Percentiles rank a stretch among this genome's conserved stretches.
These are phyloP conservation scores for Sclerotinia borealis DNA, from an alignment of 2,329 filamentous ascomycete genomes.

Conservation along the genomic window DNA sequence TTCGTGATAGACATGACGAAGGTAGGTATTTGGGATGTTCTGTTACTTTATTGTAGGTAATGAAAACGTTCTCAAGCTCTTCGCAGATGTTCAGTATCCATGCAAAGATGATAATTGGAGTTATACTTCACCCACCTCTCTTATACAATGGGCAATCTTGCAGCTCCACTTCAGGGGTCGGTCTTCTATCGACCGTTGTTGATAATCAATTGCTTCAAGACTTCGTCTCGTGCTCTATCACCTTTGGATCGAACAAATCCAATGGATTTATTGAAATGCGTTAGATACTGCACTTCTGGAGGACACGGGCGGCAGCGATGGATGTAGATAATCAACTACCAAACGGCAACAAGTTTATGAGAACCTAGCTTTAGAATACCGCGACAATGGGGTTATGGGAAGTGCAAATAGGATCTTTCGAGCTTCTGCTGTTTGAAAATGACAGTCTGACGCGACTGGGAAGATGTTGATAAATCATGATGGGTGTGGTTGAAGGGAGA, in stretches of 20 bases:
- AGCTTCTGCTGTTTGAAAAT: slow-evolving; percentile 21
- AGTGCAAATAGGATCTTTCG: slow-evolving; percentile 26
- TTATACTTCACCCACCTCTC: neutral
- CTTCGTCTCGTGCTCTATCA: neutral
- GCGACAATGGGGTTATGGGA: slow-evolving; percentile 32
- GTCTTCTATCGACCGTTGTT: neutral
- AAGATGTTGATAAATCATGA: slow-evolving; percentile 25
- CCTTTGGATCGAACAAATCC: slow-evolving; percentile 12
- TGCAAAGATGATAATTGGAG: neutral
- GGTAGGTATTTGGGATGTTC: neutral
- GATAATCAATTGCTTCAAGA: neutral
- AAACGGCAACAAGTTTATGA: slow-evolving; percentile 18
- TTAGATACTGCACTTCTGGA: slow-evolving; percentile 19
- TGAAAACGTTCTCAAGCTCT: neutral
- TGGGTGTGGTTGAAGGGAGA: slow-evolving; percentile 23
- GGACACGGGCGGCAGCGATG: slow-evolving; percentile 24
- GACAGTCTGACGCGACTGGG: slow-evolving; percentile 28
- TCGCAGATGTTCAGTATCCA: slow-evolving; percentile 14
- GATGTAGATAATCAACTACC: slow-evolving; percentile 24
- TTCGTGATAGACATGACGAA: slow-evolving; percentile 26
- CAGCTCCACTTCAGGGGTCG: neutral
- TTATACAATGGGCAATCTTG: neutral
- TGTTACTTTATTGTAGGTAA: neutral
- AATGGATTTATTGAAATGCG: slow-evolving; percentile 16
- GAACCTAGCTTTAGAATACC: slow-evolving; percentile 30